Evolutionary conservation across 2,329 filamentous ascomycete species (phyloP), one percentile per base, ranked within the genome.

Genomic region (Leptographium procerum): DNA sequence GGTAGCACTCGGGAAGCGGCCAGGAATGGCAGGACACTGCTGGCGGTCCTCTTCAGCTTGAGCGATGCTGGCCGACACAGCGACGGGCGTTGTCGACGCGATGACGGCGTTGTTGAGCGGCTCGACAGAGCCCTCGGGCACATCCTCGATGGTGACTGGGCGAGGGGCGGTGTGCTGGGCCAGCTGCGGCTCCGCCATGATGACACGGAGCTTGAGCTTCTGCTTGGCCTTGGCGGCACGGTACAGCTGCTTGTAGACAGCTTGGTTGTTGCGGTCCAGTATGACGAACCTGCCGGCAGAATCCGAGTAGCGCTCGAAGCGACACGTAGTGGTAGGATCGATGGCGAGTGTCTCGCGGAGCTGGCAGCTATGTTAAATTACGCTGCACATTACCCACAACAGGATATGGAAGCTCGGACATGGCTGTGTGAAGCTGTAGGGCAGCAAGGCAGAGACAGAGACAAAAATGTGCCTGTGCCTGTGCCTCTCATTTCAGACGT

Each of bases 161-260:
- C 55, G 59, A 4, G 64, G 60, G 3, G 31, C 11, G 19, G 14
- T 2, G 16, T 43, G 40, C 6, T 16, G 40, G 40, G 26, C 24
- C 55, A 14, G 40, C 28, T 29, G 40, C 2, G 31, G 40, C 40
- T 56, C 53, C 14, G 63, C 59, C 26, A 57, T 31, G 43, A 82
- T 86, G 43, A 88, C 86, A 64, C 85, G 89, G 60, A 99, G 82
- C 73, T 94, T 91, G 65, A 99, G 85, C 85, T 97, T 99, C 64
- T 91, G 85, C 80, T 99, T 99, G 43, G 94, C 94, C 78, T 96
- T 99, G 63, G 94, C 94, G 64, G 94, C 94, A 67, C 94, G 87
- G 71, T 94, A 92, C 48, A 99, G 86, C 70, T 96, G 94, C 78
- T 96, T 97, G 80, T 96, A 99, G 67, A 95, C 89, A 52, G 88